Percentiles rank a stretch among this genome's conserved stretches.
Evolutionary conservation across 1,284 basidiomycete species (phyloP).

Genomic region (Mycosarcoma maydis): DNA sequence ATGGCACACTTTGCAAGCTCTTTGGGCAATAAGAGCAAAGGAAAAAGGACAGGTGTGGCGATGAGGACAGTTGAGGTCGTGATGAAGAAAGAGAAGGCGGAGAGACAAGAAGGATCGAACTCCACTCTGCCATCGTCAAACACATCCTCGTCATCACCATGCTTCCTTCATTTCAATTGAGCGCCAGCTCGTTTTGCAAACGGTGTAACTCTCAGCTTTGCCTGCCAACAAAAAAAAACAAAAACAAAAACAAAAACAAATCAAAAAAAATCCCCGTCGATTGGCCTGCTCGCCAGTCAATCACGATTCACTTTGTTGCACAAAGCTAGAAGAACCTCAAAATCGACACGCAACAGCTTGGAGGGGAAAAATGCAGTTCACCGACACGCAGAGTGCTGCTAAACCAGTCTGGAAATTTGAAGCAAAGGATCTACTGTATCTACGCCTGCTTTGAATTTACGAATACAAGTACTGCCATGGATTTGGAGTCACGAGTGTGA

Average conservation of each 20-base stretch:
- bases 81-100: constrained; percentile 8
- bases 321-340: constrained; percentile 1
- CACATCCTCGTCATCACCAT: not conserved
- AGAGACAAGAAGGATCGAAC: constrained; percentile 6
- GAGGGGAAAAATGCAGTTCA: constrained; percentile 8
- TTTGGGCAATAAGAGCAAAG: constrained; percentile 6
- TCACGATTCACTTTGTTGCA: too few relatives aligned
- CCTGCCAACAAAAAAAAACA: too few relatives aligned
- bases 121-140: not conserved
- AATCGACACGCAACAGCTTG: not conserved
- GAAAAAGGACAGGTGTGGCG: not conserved
- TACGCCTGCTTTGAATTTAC: too few relatives aligned
- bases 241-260: not conserved
- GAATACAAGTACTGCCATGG: constrained; percentile 4
- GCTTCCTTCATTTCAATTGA: too few relatives aligned
- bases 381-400: too few relatives aligned
- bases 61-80: constrained; percentile 1
- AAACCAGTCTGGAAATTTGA: too few relatives aligned
- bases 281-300: constrained; percentile 4
- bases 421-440: too few relatives aligned
- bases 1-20: constrained; percentile 16
- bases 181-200: constrained; percentile 6
- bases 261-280: not conserved
- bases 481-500: too few relatives aligned
- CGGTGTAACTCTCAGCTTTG: not conserved